Evolutionary conservation across 257 asterid genomes (phyloP).

Genomic region (Coffea canephora): DNA sequence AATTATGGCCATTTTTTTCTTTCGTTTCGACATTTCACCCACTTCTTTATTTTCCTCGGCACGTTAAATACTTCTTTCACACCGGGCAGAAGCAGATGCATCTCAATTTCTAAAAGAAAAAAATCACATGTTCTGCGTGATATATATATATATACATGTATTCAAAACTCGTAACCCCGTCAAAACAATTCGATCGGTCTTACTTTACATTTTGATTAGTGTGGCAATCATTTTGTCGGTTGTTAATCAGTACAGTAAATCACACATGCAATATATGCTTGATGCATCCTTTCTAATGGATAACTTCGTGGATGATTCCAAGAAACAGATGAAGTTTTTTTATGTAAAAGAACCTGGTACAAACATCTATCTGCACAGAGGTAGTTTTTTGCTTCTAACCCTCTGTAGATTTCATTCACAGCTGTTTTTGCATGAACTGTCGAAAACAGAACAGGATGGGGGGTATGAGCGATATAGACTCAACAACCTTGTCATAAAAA

Average conservation of each 20-base stretch:
- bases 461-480: conserved; percentile 6
- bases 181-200: neutral
- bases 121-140: neutral
- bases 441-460: neutral
- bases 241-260: too few species aligned
- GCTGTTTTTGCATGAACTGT: conserved; percentile 3
- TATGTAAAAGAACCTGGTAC: neutral
- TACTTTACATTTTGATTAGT: neutral
- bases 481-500: neutral
- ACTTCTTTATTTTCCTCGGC: neutral
- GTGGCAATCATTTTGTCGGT: neutral
- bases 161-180: neutral
- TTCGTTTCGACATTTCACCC: conserved; percentile 6
- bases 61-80: neutral
- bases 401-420: conserved; percentile 15
- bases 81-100: neutral
- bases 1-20: neutral
- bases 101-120: neutral
- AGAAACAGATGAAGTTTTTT: neutral
- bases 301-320: conserved; percentile 2
- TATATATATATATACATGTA: too few species aligned
- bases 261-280: too few species aligned
- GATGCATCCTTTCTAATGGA: too few species aligned
- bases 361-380: neutral
- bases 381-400: conserved; percentile 9